phyloP scores from a whole-genome alignment of 2,329 filamentous ascomycete species.

The Fusarium kyushuense region DNA sequence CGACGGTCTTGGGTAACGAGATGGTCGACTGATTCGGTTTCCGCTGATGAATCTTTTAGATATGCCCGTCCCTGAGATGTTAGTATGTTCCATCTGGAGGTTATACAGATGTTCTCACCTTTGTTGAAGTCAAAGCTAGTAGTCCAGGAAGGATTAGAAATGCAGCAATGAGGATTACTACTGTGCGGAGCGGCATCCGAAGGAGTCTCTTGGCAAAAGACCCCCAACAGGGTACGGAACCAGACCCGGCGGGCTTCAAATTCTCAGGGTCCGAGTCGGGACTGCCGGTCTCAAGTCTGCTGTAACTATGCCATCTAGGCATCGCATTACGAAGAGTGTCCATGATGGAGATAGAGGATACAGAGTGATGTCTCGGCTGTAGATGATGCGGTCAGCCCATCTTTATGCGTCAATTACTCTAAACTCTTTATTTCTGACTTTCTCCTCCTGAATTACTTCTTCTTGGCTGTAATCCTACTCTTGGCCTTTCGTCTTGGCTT shows the following conservation, averaged over 20 bases:
- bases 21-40: neutral
- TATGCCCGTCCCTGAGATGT: neutral
- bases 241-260: neutral
- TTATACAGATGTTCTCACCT: neutral
- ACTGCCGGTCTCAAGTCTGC: neutral
- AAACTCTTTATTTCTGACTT: neutral
- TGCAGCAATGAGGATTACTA: neutral
- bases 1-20: slow-evolving; percentile 21
- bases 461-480: neutral
- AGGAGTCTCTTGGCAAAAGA: neutral
- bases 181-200: neutral
- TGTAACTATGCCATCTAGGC: neutral
- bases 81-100: neutral
- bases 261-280: neutral
- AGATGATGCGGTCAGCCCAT: neutral
- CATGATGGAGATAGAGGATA: neutral
- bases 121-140: neutral
- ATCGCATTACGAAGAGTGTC: neutral
- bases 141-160: neutral
- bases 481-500: neutral
- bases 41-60: neutral
- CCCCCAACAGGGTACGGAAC: rapidly evolving
- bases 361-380: neutral
- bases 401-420: neutral
- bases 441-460: neutral